These are phyloP conservation scores for Neurospora crassa DNA, from an alignment of 2,329 filamentous ascomycete species.

Conservation along the genomic window DNA sequence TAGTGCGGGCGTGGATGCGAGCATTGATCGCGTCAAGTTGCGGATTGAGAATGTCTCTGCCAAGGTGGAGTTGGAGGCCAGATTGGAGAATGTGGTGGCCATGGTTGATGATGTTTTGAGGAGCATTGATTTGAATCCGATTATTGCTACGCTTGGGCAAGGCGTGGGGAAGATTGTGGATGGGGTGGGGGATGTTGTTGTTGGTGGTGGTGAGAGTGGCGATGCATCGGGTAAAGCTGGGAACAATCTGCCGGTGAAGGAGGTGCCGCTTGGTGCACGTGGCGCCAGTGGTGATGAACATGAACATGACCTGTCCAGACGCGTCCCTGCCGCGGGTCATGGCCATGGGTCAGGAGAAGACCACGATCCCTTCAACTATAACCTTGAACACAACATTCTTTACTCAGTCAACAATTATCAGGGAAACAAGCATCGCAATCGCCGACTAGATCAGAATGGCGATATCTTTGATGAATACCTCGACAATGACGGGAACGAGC, in stretches of 20 bases:
- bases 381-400: constrained; percentile 47
- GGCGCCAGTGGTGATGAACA: too few species aligned
- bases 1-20: constrained; percentile 50
- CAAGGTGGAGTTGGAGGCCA: constrained; percentile 48
- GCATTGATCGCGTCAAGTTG: constrained; percentile 46
- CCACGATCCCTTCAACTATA: constrained; percentile 27
- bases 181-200: background rate
- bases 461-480: constrained; percentile 43
- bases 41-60: constrained; percentile 49
- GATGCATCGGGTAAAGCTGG: background rate
- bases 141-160: constrained; percentile 45
- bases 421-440: constrained; percentile 46
- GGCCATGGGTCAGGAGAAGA: constrained; percentile 4
- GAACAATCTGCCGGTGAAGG: background rate
- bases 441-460: constrained; percentile 44
- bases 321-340: constrained; percentile 9
- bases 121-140: constrained; percentile 51
- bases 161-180: constrained; percentile 35
- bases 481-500: constrained; percentile 42
- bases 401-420: constrained; percentile 52
- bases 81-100: constrained; percentile 47
- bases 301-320: constrained; percentile 12
- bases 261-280: background rate
- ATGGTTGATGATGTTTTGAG: constrained; percentile 50
- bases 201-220: background rate